A percentile compares a stretch with the other conserved stretches of the same genome.
phyloP scores from a whole-genome alignment of 2,329 filamentous ascomycete genomes.

The Hymenoscyphus fraxineus region DNA sequence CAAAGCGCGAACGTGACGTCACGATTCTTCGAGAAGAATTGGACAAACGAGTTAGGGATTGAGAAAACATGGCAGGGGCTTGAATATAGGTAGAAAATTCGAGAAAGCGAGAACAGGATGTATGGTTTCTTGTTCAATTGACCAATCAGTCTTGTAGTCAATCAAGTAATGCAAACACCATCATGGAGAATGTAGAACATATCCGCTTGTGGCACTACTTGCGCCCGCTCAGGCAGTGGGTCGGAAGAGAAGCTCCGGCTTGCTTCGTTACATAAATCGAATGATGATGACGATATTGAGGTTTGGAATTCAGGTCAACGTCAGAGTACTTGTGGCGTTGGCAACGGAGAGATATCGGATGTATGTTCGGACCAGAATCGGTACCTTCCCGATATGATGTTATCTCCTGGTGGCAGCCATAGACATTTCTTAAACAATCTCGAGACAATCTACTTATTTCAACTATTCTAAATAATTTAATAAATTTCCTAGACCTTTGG shows the following conservation, averaged over 20 bases:
- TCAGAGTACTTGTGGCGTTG: not conserved
- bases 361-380: no score
- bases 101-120: not conserved
- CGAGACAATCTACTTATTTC: no score
- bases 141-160: not conserved
- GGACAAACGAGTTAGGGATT: not conserved
- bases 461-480: no score
- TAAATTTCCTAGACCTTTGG: no score
- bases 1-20: slow-evolving; percentile 8
- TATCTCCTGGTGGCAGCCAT: no score
- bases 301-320: not conserved
- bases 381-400: no score
- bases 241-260: not conserved
- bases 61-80: not conserved
- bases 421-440: no score
- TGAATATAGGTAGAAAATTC: not conserved
- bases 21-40: not conserved
- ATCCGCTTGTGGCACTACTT: not conserved
- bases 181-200: not conserved
- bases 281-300: not conserved
- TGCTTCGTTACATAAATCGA: not conserved
- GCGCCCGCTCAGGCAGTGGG: not conserved
- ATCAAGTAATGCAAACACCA: not conserved
- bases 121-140: not conserved
- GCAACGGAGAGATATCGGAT: not conserved